Base-by-base conservation (phyloP, 306 rosid genomes). In the Ormosia semicastrata region DNA sequence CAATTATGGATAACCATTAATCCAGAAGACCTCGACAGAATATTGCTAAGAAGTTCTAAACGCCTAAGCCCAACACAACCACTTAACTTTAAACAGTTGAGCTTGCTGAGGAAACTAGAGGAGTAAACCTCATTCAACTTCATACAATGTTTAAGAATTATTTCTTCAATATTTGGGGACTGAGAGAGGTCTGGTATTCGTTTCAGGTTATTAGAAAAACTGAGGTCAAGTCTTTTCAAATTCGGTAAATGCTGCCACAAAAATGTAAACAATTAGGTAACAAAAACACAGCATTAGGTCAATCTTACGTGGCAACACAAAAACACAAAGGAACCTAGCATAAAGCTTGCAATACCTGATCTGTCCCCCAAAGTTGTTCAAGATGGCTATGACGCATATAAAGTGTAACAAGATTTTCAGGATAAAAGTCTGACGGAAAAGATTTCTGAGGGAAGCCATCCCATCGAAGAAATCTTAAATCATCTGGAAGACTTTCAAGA, bases 91-190 rank as follows among this genome's bases (percentile, higher is more conserved):
- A 83, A 70, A 29, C 68, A 30, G 11, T 43, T 70, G 56, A 83
- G 86, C 24, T 83, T 41, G 69, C 8, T 32, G 34, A 83, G 86
- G 18, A 62, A 68, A 6, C 14, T 18, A 0, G 82, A 70, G 66
- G 86, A 83, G 82, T 77, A 41, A 41, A 83, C 82, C 41, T 30
- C 1, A 63, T 1, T 5, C 75, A 83, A 53, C 2, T n/a, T 53
- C 32, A 0, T 8, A 52, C 83, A 83, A 11, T 7, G 3, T 32
- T 39, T 53, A 0, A 83, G 79, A 77, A 60, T 14, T n/a, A 83
- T 54, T 71, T 83, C 83, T 71, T 83, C 83, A 83, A 77, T 77
- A 63, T 62, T 77, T 62, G 86, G 79, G 9, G 3, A 63, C 0
- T n/a, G 71, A 15, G 52, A 52, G 1, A 83, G 44, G 33, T 83